Percentiles rank a stretch among this genome's conserved stretches.
These are phyloP conservation scores for Ogataea methylovora DNA, from an alignment of 805 yeast species.

Conservation along the genomic window DNA sequence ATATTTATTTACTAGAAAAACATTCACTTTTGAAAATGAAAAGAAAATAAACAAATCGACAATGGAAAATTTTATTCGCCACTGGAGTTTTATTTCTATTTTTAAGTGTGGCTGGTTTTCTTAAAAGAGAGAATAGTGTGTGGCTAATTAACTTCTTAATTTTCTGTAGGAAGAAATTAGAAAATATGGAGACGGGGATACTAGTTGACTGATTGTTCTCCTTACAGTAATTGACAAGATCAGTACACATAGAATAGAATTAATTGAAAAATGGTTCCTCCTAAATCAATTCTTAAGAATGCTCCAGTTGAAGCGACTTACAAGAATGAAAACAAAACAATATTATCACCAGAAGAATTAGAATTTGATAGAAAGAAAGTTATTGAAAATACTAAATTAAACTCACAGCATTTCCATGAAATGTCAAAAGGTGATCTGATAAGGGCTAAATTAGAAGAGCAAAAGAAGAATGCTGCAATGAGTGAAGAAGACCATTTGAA, in stretches of 20 bases:
- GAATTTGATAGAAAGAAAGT: conserved; percentile 54
- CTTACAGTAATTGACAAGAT: too few relatives aligned
- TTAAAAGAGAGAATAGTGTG: too few relatives aligned
- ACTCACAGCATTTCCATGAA: conserved; percentile 30
- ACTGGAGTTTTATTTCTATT: too few relatives aligned
- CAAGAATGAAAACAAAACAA: conserved; percentile 12
- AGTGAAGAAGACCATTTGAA: conserved; percentile 42
- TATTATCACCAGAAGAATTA: conserved; percentile 7
- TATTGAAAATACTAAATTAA: conserved; percentile 68
- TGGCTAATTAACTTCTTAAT: too few relatives aligned
- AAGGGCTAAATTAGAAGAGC: conserved; percentile 35
- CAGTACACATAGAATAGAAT: too few relatives aligned
- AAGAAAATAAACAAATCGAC: too few relatives aligned
- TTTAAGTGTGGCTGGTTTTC: neutral
- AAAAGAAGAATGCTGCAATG: conserved; percentile 17
- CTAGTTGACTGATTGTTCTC: too few relatives aligned
- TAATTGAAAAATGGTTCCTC: conserved; percentile 4
- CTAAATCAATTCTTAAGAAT: conserved; percentile 27
- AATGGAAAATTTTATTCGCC: too few relatives aligned
- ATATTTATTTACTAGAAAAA: too few relatives aligned
- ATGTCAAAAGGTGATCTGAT: conserved; percentile 33
- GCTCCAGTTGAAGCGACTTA: conserved; percentile 17
- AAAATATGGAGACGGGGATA: too few relatives aligned
- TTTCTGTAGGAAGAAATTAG: too few relatives aligned
- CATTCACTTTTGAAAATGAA: too few relatives aligned